Conservation (phyloP, 768 basidiomycete genomes). For the Pulveroboletus sp. region DNA sequence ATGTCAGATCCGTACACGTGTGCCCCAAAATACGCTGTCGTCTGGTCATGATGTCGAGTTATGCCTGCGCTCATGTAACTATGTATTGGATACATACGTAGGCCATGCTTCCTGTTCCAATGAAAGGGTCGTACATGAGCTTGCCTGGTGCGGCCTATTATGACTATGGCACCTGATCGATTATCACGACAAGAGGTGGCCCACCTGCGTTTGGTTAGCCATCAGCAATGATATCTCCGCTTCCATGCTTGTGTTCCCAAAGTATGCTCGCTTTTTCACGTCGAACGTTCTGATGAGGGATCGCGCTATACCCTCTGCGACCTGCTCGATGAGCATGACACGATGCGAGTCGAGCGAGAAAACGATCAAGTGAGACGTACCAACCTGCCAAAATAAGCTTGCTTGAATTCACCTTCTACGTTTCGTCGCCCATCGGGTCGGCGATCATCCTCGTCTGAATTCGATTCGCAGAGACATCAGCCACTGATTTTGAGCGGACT, state of each 20-base stretch:
- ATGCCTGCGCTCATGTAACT: background rate
- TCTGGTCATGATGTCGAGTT: conserved; percentile 39
- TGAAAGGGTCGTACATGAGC: conserved; percentile 92
- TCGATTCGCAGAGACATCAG: background rate
- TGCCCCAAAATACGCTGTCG: conserved; percentile 84
- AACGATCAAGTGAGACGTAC: conserved; percentile 43
- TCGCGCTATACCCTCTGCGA: conserved; percentile 64
- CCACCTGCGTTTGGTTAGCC: conserved; percentile 90
- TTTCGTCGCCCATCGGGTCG: conserved; percentile 47
- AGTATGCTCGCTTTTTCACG: conserved; percentile 86
- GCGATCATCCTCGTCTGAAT: conserved; percentile 46
- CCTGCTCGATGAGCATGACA: conserved; percentile 28
- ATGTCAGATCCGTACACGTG: conserved; percentile 90
- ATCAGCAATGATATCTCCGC: conserved; percentile 92
- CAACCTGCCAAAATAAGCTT: conserved; percentile 83
- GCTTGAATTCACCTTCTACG: conserved; percentile 62
- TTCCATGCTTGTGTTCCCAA: conserved; percentile 98
- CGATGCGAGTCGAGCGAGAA: background rate
- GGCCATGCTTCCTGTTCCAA: conserved; percentile 88
- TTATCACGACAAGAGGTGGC: conserved; percentile 7
- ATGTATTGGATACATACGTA: conserved; percentile 46
- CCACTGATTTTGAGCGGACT: background rate
- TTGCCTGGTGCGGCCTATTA: conserved; percentile 80
- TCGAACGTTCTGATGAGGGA: conserved; percentile 65
- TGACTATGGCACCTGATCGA: background rate